A percentile compares a stretch with the other conserved stretches of the same genome.
Evolutionary conservation across 1,139 yeast genomes (phyloP).

Genomic region (Maudiozyma humilis): DNA sequence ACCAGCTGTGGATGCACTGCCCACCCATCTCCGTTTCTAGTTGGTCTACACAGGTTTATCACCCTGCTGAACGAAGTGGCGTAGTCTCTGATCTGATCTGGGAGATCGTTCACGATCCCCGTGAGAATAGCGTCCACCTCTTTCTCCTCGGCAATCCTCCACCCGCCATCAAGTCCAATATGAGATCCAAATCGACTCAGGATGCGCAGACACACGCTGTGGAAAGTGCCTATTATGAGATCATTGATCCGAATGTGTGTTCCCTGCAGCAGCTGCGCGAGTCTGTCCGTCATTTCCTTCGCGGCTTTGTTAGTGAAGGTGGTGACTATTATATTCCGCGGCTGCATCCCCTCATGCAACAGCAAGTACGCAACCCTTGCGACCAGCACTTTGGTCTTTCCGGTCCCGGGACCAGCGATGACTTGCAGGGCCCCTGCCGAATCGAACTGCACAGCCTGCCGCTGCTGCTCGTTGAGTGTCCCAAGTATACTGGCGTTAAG

Average conservation of each 20-base stretch:
- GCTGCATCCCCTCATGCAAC: conserved; percentile 42
- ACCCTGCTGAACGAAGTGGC: conserved; percentile 24
- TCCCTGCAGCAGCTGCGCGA: conserved; percentile 36
- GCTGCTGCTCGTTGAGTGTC: conserved; percentile 50
- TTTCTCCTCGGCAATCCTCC: conserved; percentile 58
- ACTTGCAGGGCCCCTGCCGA: conserved; percentile 56
- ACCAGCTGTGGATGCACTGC: conserved; percentile 32
- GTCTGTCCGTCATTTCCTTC: conserved; percentile 63
- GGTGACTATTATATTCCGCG: conserved; percentile 65
- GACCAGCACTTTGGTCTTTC: conserved; percentile 75
- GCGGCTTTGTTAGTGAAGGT: conserved; percentile 92
- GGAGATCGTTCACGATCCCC: conserved; percentile 35
- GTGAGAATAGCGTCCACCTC: conserved; percentile 49
- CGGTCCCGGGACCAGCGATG: conserved; percentile 89
- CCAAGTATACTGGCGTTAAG: conserved; percentile 7
- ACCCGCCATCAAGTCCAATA: conserved; percentile 40
- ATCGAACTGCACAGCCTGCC: conserved; percentile 49
- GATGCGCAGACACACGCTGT: conserved; percentile 62
- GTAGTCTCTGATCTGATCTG: conserved; percentile 30
- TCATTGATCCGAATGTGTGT: conserved; percentile 35
- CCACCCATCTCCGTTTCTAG: conserved; percentile 24
- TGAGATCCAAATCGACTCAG: conserved; percentile 48
- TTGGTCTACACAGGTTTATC: conserved; percentile 23
- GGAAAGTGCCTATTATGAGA: conserved; percentile 77
- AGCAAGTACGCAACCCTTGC: conserved; percentile 69